phyloP scores from a whole-genome alignment of 2,329 filamentous ascomycete genomes.

The Malbranchea zuffiana region DNA sequence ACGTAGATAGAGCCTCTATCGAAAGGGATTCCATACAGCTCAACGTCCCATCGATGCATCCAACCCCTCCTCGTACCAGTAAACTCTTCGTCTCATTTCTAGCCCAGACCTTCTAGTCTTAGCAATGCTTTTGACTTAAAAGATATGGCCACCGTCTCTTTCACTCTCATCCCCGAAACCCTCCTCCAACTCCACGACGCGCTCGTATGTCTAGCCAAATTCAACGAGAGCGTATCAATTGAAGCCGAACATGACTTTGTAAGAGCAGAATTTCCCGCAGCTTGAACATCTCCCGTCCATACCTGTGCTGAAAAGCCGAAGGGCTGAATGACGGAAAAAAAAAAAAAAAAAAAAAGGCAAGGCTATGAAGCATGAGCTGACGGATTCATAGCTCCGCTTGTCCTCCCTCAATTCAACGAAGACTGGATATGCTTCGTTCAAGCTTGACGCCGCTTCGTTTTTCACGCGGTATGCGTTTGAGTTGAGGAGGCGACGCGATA shows the following conservation, averaged over 20 bases:
- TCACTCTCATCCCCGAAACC: slow-evolving; percentile 47
- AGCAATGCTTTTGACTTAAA: not conserved
- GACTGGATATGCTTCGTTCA: slow-evolving; percentile 52
- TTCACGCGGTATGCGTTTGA: slow-evolving; percentile 50
- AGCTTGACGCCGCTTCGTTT: slow-evolving; percentile 43
- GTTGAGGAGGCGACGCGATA: slow-evolving; percentile 18
- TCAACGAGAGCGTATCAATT: slow-evolving; percentile 52
- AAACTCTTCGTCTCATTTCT: too few relatives aligned
- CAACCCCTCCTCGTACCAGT: too few relatives aligned
- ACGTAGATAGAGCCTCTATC: too few relatives aligned
- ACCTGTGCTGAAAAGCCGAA: too few relatives aligned
- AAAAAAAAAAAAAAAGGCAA: too few relatives aligned
- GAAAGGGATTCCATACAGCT: too few relatives aligned
- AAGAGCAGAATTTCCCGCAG: too few relatives aligned
- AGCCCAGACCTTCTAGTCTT: too few relatives aligned
- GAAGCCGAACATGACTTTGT: slow-evolving; percentile 51
- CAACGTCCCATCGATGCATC: too few relatives aligned
- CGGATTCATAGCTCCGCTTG: slow-evolving; percentile 44
- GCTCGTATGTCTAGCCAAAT: slow-evolving; percentile 51
- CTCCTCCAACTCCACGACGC: slow-evolving; percentile 48
- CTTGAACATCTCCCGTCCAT: too few relatives aligned
- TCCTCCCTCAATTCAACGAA: slow-evolving; percentile 53
- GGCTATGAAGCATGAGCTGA: not conserved
- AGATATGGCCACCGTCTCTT: slow-evolving; percentile 28
- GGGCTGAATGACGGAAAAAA: too few relatives aligned